Base-by-base conservation (phyloP, 768 basidiomycete genomes). In the Boletus subcaerulescens region DNA sequence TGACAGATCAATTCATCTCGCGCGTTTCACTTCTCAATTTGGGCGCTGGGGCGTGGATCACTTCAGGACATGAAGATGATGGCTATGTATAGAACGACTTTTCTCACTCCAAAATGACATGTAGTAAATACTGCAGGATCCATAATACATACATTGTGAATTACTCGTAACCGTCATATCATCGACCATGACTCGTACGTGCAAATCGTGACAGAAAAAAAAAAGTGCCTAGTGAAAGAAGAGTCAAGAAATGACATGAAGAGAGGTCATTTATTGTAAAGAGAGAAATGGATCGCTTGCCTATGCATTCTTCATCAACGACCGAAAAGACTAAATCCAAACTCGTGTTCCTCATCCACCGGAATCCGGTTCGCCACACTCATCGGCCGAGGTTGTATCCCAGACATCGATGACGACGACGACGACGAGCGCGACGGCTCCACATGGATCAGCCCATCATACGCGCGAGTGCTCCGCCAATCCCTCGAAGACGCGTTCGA, bases 381-480 rank as follows among this genome's bases (percentile, higher is more conserved):
- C 48, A 51, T 45, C 2, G 64, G 64, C 8, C 53, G 57, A 10
- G 58, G 17, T 17, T 35, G 33, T 35, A 35, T 35, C 11, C 33
- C 33, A 35, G 33, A 39, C 38, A 38, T n/a, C 43, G 45, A 36
- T 1, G 61, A 64, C 1, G 53, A 52, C 0, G 57, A 57, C n/a
- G 64, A 55, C 18, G 62, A 56, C 50, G 65, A 65, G 13, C 53
- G 65, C 6, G 65, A 56, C 31, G 48, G 13, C 18, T 65, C 55
- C 35, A 35, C 8, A 9, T 47, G 22, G 1, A 64, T 46, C 48
- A 56, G 1, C 31, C 29, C 43, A 31, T 64, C 58, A n/a, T 64
- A 56, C 45, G 31, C 26, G 0, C 58, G 55, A 15, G 50, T 5
- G 24, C n/a, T 36, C 50, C 61, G 32, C 65, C 64, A 61, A 2